Evolutionary conservation across 139 green algal genomes (phyloP).

Genomic region (Marvania coccoides): DNA sequence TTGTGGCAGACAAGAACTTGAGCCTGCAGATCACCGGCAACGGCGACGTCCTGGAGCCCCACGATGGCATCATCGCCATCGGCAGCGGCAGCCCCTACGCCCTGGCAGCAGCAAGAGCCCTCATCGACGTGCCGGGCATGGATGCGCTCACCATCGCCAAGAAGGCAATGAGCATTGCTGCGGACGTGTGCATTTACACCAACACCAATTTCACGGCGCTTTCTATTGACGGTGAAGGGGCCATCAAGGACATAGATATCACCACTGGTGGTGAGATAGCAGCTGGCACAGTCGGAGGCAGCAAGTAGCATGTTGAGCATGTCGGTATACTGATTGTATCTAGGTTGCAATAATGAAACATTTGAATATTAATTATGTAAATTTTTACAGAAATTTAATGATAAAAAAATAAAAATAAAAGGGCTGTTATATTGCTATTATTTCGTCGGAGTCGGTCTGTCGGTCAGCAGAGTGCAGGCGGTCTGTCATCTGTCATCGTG

Average conservation of each 20-base stretch:
- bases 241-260: conserved; percentile 7
- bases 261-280: neutral
- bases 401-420: no score
- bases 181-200: conserved; percentile 90
- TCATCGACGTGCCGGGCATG: conserved; percentile 65
- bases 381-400: no score
- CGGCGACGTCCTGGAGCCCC: conserved; percentile 85
- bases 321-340: no score
- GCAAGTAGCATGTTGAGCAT: neutral
- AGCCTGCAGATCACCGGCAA: conserved; percentile 79
- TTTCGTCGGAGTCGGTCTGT: no score
- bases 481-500: no score
- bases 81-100: conserved; percentile 70
- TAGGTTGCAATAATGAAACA: no score
- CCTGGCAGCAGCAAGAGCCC: conserved; percentile 63
- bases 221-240: conserved; percentile 8
- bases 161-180: conserved; percentile 84
- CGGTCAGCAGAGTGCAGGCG: no score
- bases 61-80: conserved; percentile 79
- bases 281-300: neutral
- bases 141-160: conserved; percentile 51
- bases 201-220: conserved; percentile 79
- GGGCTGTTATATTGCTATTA: no score
- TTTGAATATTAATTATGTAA: no score
- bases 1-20: conserved; percentile 70